Percentiles rank a stretch among this genome's conserved stretches.
Evolutionary conservation across 768 basidiomycete species (phyloP).

Genomic region (Lactarius sp.): DNA sequence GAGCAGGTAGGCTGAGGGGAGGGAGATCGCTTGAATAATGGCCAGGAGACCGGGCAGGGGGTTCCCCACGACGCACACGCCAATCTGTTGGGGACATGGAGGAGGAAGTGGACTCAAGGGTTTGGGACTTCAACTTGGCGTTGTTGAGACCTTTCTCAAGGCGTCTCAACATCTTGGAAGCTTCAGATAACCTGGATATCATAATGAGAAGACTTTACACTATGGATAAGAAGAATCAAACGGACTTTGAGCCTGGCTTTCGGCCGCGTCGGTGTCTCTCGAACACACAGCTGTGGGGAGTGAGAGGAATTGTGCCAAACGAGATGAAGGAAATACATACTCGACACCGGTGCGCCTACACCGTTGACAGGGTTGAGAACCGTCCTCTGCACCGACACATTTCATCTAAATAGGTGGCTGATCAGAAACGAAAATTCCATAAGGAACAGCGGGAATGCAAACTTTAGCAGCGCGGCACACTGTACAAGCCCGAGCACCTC

Average conservation of each 20-base stretch:
- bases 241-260: constrained; percentile 86
- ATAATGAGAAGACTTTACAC: constrained; percentile 17
- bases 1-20: constrained; percentile 41
- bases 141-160: constrained; percentile 78
- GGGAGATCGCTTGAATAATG: constrained; percentile 46
- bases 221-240: constrained; percentile 14
- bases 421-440: constrained; percentile 18
- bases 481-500: constrained; percentile 66
- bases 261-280: constrained; percentile 87
- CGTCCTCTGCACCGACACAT: constrained; percentile 86
- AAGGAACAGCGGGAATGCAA: constrained; percentile 21
- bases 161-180: constrained; percentile 83
- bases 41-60: constrained; percentile 28
- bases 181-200: constrained; percentile 66
- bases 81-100: constrained; percentile 28
- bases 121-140: constrained; percentile 62
- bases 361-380: constrained; percentile 73
- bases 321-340: constrained; percentile 29
- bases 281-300: constrained; percentile 59
- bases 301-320: constrained; percentile 24
- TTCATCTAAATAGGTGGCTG: constrained; percentile 59
- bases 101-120: constrained; percentile 37
- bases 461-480: constrained; percentile 85
- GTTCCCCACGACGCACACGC: constrained; percentile 15
- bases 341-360: constrained; percentile 74